Conservation (phyloP, 129 eudicot genomes). For the Lonicera japonica region DNA sequence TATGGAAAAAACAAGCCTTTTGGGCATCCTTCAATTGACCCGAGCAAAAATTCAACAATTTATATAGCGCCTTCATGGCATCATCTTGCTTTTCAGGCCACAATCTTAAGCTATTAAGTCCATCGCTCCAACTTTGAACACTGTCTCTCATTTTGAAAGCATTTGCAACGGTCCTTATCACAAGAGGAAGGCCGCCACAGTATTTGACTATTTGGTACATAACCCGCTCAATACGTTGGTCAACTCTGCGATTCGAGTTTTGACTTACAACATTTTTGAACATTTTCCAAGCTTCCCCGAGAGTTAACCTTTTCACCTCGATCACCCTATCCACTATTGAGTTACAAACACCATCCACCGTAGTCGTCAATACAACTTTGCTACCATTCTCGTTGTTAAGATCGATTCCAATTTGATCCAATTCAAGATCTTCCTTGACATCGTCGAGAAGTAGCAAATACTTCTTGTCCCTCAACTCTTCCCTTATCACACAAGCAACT, state of each 20-base stretch:
- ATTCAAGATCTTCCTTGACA: conserved; percentile 17
- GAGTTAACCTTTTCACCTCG: conserved; percentile 2
- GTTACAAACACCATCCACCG: conserved; percentile 10
- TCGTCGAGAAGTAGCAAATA: conserved; percentile 32
- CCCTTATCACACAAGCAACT: conserved; percentile 18
- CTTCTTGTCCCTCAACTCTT: conserved; percentile 14
- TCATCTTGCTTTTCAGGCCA: conserved; percentile 20
- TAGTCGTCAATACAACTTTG: conserved; percentile 23
- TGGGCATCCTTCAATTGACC: conserved; percentile 10
- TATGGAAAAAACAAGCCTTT: conserved; percentile 20
- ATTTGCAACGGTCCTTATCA: conserved; percentile 19
- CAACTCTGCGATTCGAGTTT: conserved; percentile 7
- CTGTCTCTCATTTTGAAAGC: conserved; percentile 14
- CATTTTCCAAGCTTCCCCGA: conserved; percentile 20
- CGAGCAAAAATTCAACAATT: conserved; percentile 8
- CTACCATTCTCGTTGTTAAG: conserved; percentile 11
- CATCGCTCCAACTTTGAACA: conserved; percentile 19
- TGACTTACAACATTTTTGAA: conserved; percentile 18
- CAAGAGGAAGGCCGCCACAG: conserved; percentile 20
- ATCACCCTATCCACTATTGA: conserved; percentile 14
- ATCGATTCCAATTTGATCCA: conserved; percentile 21
- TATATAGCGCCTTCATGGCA: conserved; percentile 18
- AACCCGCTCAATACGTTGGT: neutral
- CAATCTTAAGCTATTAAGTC: conserved; percentile 4
- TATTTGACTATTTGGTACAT: conserved; percentile 14